Evolutionary conservation across 2,329 filamentous ascomycete genomes (phyloP), one percentile per base, ranked within the genome.

Genomic region (Cercospora brassicicola): DNA sequence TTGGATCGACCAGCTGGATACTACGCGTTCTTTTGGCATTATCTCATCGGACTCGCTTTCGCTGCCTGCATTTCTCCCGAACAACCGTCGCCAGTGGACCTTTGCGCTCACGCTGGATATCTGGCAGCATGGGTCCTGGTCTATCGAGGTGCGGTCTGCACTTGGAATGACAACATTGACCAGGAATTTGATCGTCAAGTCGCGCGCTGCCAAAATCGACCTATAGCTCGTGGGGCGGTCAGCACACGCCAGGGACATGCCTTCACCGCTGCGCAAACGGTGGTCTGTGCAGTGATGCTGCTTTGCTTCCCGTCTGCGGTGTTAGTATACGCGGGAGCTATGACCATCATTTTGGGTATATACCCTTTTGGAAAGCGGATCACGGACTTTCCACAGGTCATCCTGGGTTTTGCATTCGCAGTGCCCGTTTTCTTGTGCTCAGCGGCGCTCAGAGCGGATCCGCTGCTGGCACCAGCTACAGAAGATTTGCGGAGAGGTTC

Each of bases 151-250:
- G 64, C 60, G 1, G 64, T 64, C 7, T 69, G 67, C 45, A 56
- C 67, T 42, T 69, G 67, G 67, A 69, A 69, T 51, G 67, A 69
- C 60, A 67, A 66, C 51, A 62, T 69, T 33, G 67, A 69, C 42
- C 67, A 67, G 30, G 67, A 69, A 7, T 64, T 66, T 20, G 67
- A 69, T 45, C 64, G 64, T 8, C 51, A 64, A 15, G 64, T 67
- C 15, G 60, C 59, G 10, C 64, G 67, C 10, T 69, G 67, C 48
- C 53, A 30, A 5, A 56, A 63, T 20, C 30, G 67, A 60, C 67
- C 67, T 10, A 69, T 69, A 31, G 67, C 67, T 39, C 64, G 67
- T 18, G 64, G 67, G 7, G 67, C 67, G 4, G 60, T 69, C 36
- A 66, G 64, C 23, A 67, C 67, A 11, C n/a, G 30, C 8, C 59